Evolutionary conservation across 352 stramenopile genomes (phyloP), one percentile per base, ranked within the genome.

Genomic region (Phytophthora gonapodyides): DNA sequence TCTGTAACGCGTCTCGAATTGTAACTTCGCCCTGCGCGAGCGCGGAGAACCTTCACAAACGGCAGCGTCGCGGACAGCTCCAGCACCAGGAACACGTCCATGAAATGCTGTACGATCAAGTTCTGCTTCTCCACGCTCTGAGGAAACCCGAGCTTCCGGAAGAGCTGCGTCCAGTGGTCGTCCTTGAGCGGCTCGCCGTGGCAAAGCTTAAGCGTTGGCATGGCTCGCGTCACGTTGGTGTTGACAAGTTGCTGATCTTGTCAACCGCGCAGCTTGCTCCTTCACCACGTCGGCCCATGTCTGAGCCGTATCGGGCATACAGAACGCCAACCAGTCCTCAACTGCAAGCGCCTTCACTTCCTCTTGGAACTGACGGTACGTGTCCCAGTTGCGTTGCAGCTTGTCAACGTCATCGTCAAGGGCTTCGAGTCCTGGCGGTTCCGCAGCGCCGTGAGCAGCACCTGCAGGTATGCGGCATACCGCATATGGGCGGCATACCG

Each of bases 181-280:
- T 98, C 94, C 58, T 98, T 98, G 69, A 98, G 98, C 13, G 92
- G 88, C 50, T 98, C 94, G 12, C 96, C 92, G 4, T 91, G 81
- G 61, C 91, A 98, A 38, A 98, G 89, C 69, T 98, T 98, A 21
- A 98, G 82, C 3, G 88, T 83, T 0, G 94, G 93, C 71, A 97
- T 93, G 0, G 91, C 84, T 44, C 87, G 78, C 73, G 97, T 97
- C 36, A 98, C 88, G 34, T 76, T 75, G 3, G 81, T 89, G 16
- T 84, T 67, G 59, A 30, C 21, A 97, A 89, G 16, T 93, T 83
- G 15, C 80, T 62, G 36, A 97, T 85, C 55, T 91, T 84, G 27
- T 92, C 80, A 13, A 89, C 75, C 1, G 66, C 2, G 66, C 56
- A 1, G 61, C 66, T 55, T 74, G 61, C 11, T 82, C 72, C 61